Evolutionary conservation across 345 rosid genomes (phyloP).

Genomic region (Anastatica hierochuntica): DNA sequence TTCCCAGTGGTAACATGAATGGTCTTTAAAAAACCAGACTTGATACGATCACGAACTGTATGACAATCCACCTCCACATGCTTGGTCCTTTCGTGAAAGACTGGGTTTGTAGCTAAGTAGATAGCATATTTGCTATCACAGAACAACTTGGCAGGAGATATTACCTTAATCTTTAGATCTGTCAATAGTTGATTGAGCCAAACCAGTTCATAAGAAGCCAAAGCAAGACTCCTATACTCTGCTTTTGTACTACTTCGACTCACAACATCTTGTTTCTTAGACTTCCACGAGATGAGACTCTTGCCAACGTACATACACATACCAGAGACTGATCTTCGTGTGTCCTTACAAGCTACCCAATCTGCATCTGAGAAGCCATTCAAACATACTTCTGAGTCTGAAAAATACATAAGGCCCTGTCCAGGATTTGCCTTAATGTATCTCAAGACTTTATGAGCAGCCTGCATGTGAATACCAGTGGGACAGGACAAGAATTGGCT

Average conservation of each 20-base stretch:
- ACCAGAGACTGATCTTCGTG: background rate
- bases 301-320: background rate
- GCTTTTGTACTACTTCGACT: background rate
- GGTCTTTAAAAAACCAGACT: too few relatives aligned
- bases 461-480: background rate
- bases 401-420: background rate
- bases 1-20: too few relatives aligned
- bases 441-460: background rate
- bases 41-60: too few relatives aligned
- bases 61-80: too few relatives aligned
- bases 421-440: background rate
- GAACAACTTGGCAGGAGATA: background rate
- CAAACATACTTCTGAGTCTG: background rate
- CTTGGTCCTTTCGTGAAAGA: too few relatives aligned
- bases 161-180: background rate
- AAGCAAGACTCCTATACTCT: background rate
- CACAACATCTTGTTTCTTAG: background rate
- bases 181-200: background rate
- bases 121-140: too few relatives aligned
- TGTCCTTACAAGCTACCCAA: background rate
- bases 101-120: too few relatives aligned
- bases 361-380: background rate
- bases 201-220: background rate
- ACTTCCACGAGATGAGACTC: background rate
- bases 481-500: background rate